Percentiles rank a stretch among this genome's conserved stretches.
phyloP scores from a whole-genome alignment of 2,329 filamentous ascomycete species.

The Fusarium coffeatum region DNA sequence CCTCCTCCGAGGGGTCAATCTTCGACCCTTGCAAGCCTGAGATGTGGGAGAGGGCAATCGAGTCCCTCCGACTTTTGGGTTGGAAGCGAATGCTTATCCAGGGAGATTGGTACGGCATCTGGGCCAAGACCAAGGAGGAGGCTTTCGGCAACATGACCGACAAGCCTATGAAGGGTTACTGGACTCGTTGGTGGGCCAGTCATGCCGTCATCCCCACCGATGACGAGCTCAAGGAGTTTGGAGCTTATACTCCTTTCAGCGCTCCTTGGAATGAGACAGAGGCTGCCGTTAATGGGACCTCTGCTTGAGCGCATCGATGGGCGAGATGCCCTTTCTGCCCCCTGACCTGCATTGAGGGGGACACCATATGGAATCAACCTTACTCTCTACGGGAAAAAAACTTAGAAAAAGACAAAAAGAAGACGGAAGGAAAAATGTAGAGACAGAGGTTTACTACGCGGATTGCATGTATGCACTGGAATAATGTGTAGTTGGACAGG shows the following conservation, averaged over 20 bases:
- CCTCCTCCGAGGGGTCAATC: accelerated
- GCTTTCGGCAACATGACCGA: not conserved
- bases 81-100: not conserved
- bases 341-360: not conserved
- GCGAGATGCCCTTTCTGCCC: not conserved
- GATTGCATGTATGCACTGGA: not conserved
- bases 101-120: constrained; percentile 3
- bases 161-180: not conserved
- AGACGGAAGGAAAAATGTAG: not conserved
- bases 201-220: not conserved
- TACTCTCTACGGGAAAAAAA: not conserved
- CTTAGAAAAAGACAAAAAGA: not conserved
- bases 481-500: not conserved
- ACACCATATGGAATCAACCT: not conserved
- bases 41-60: not conserved
- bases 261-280: not conserved
- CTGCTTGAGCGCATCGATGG: not conserved
- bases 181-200: not conserved
- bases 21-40: not conserved
- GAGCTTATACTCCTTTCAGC: not conserved
- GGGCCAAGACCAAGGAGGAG: not conserved
- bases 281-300: not conserved
- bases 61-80: not conserved
- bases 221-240: not conserved
- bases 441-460: not conserved